Base-by-base conservation (phyloP, 2,329 filamentous ascomycete species). In the Botryotinia calthae region DNA sequence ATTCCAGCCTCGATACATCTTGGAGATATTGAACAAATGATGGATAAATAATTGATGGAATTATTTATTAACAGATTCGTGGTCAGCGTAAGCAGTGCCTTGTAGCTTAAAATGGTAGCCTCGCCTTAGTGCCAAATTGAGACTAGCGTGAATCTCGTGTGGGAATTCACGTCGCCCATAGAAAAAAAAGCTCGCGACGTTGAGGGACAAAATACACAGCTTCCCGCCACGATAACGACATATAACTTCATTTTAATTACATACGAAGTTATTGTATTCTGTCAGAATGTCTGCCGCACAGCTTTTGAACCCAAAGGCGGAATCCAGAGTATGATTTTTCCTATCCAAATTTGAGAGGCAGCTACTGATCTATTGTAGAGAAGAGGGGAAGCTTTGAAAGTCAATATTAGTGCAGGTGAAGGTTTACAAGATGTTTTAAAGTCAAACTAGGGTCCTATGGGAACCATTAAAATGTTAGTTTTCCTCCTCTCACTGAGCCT, bases 271-370 rank as follows among this genome's bases (percentile, higher is more conserved):
- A 66, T 48, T 72, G 25, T 48, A 48, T 51, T 66, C 48, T 74
- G 69, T 73, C 75, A 83, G 77, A 75, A 98, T 98, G 96, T 98
- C 95, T 85, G 96, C 96, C 79, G 95, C 96, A 81, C 95, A 98
- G 86, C 91, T 99, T 81, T 91, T 99, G 78, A 99, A 99, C 85
- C 96, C 96, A 75, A 99, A 99, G 87, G 96, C 96, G 81, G 96
- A 99, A 87, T 98, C 95, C 80, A 91, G 96, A 85, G 94, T 97
- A 87, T 80, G 92, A 86, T 75, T 77, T 74, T 76, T 20, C 75
- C 40, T 74, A 65, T 72, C 28, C 48, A 70, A 72, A 71, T 70
- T 72, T 74, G 73, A 74, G 72, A 75, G 72, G 73, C 70, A 75
- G 78, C 73, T 78, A 79, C 78, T 79, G 77, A 79, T 77, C 72